Conservation (phyloP, 2,329 filamentous ascomycete genomes). For the Neonectria magnoliae region DNA sequence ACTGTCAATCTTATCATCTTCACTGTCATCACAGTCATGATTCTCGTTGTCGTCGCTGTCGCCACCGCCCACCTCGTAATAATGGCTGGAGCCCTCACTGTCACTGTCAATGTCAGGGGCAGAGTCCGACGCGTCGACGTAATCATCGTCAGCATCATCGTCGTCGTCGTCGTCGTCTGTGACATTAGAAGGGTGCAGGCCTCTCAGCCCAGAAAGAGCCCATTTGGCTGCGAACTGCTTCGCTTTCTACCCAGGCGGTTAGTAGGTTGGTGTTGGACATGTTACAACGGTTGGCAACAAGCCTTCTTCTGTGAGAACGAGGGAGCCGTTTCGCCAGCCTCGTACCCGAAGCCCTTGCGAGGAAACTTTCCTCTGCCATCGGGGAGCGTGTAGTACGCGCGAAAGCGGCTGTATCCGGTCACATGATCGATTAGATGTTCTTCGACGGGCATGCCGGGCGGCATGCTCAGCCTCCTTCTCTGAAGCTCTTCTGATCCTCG, state of each 20-base stretch:
- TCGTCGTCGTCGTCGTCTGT: background rate
- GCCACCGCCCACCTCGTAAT: too few species aligned
- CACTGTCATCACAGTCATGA: background rate
- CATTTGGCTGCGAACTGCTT: conserved; percentile 63
- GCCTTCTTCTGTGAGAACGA: conserved; percentile 60
- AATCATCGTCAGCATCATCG: background rate
- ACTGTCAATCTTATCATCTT: background rate
- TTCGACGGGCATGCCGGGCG: background rate
- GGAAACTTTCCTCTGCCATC: conserved; percentile 38
- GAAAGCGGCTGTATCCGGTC: conserved; percentile 33
- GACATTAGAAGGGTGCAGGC: background rate
- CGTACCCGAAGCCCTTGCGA: conserved; percentile 48
- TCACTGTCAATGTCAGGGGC: background rate
- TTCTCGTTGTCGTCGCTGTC: background rate
- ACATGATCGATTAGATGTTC: background rate
- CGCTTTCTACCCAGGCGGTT: conserved; percentile 48
- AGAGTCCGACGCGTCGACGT: background rate
- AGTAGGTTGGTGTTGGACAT: background rate
- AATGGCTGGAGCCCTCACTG: background rate
- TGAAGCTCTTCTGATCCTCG: conserved; percentile 27
- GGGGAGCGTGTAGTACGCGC: conserved; percentile 39
- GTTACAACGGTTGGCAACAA: background rate
- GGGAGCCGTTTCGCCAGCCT: conserved; percentile 41
- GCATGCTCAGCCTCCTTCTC: background rate
- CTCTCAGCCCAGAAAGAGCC: conserved; percentile 54